phyloP scores from a whole-genome alignment of 2,329 filamentous ascomycete species.

The Diaporthe sp. region DNA sequence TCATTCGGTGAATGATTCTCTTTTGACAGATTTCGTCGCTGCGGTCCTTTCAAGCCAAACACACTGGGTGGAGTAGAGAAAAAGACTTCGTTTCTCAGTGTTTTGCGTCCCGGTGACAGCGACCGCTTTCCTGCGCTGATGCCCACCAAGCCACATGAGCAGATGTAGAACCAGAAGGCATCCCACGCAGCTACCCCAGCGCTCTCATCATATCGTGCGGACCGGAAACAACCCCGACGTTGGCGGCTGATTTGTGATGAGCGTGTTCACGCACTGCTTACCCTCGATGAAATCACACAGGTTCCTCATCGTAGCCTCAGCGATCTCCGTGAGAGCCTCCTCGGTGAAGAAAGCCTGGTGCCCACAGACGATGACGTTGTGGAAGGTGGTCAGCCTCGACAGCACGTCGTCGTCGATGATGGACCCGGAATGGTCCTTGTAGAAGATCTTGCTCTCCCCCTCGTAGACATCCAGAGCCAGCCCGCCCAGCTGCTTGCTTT shows the following conservation, averaged over 20 bases:
- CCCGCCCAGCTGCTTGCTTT: slow-evolving; percentile 71
- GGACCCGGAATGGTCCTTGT: slow-evolving; percentile 73
- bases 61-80: no score
- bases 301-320: slow-evolving; percentile 71
- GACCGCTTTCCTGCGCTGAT: no score
- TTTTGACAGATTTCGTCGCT: no score
- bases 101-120: no score
- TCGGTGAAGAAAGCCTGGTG: slow-evolving; percentile 80
- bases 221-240: slow-evolving; percentile 32
- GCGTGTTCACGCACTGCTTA: slow-evolving; percentile 54
- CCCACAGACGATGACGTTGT: slow-evolving; percentile 75
- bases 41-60: no score
- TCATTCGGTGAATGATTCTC: no score
- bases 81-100: no score
- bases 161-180: no score
- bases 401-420: slow-evolving; percentile 77
- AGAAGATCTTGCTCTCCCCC: slow-evolving; percentile 74
- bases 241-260: slow-evolving; percentile 46
- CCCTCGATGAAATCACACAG: slow-evolving; percentile 59
- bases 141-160: no score
- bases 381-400: slow-evolving; percentile 77
- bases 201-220: slow-evolving; percentile 32
- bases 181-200: not conserved
- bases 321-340: slow-evolving; percentile 75
- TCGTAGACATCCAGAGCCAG: slow-evolving; percentile 79